Evolutionary conservation across 192 early-diverging fungal genomes (phyloP), one percentile per base, ranked within the genome.

Genomic region (Mortierella alpina): DNA sequence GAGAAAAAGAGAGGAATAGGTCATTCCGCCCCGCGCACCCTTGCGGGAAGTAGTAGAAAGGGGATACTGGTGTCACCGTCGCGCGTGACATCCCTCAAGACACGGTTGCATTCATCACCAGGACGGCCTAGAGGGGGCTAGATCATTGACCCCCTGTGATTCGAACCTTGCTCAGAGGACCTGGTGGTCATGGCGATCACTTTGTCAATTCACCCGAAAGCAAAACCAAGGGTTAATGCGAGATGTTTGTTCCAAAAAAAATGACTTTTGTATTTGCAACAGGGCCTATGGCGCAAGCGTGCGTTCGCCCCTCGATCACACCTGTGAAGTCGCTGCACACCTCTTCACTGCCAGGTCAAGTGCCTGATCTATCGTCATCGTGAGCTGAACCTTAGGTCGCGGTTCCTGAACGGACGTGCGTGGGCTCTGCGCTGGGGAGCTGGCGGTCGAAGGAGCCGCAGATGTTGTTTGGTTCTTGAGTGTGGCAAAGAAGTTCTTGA

Each of bases 321-420:
- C 31, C 31, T 31, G 31, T 1, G 31, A 31, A 31, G 31, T 31
- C 11, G 8, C n/a, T 8, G 12, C 53, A 54, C 1, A 54, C 13
- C 22, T 9, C 7, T 22, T 10, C 53, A 4, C 11, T 15, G 53
- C 53, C 9, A 31, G 45, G 31, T 64, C 63, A 13, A 64, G 59
- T 12, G 70, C 44, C 45, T 72, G 70, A 39, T 72, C 60, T 12
- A 55, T 61, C 45, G 70, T 51, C 62, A 63, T 61, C 50, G 61
- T 61, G 40, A 11, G 40, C 18, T 46, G 17, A 15, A 52, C 50
- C 15, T 54, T 50, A 7, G 70, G 70, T 18, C 48, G n/a, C 52
- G 70, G 70, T 50, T 55, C 70, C 52, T 60, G 59, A 17, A 63
- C 54, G 14, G 40, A 63, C 17, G 39, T 61, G 8, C 44, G 70